Percentiles rank a stretch among this genome's conserved stretches.
Evolutionary conservation across 2,329 filamentous ascomycete species (phyloP).

Genomic region (Verticillium nubilum): DNA sequence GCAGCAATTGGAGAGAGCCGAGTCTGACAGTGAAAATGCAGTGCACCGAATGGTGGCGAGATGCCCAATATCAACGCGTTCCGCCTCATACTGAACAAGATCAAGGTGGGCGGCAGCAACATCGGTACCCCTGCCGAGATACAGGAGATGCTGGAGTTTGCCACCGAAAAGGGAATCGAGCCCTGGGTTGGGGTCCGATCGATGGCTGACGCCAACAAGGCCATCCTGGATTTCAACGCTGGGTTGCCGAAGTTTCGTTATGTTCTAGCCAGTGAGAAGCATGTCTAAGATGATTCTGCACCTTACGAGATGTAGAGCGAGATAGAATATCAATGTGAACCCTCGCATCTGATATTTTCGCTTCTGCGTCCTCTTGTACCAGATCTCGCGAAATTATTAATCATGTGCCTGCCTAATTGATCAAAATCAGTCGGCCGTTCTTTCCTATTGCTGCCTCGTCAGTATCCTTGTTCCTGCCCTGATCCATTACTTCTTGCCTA

Average conservation of each 20-base stretch:
- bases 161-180: constrained; percentile 18
- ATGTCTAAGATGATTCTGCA: too few relatives aligned
- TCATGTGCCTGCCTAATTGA: too few relatives aligned
- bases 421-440: too few relatives aligned
- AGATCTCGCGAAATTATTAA: too few relatives aligned
- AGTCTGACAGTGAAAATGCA: not conserved
- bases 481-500: too few relatives aligned
- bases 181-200: constrained; percentile 20
- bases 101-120: constrained; percentile 9
- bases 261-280: not conserved
- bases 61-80: constrained; percentile 16
- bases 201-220: constrained; percentile 42
- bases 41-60: constrained; percentile 37
- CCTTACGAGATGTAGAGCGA: not conserved
- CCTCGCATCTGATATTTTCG: too few relatives aligned
- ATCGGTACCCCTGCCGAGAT: constrained; percentile 9
- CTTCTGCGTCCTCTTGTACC: too few relatives aligned
- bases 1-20: not conserved
- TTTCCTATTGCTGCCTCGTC: too few relatives aligned
- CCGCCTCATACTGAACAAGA: constrained; percentile 10
- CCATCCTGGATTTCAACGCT: constrained; percentile 35
- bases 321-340: not conserved
- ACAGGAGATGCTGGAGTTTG: constrained; percentile 20
- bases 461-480: too few relatives aligned
- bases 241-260: not conserved